Percentiles rank a stretch among this genome's conserved stretches.
Evolutionary conservation across 345 rosid genomes (phyloP).

Genomic region (Kernera saxatilis): DNA sequence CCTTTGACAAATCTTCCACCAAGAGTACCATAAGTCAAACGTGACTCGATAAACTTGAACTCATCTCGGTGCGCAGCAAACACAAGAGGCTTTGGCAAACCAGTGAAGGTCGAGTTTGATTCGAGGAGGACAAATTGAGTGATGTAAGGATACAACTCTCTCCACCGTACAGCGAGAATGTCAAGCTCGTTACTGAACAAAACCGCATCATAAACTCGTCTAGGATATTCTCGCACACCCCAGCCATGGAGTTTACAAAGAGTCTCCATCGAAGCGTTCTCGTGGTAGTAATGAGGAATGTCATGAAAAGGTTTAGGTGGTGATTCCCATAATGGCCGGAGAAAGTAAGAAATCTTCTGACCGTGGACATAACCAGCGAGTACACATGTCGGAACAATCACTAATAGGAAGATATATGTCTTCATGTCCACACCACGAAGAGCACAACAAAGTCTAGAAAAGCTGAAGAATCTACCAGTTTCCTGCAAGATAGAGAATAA

Average conservation of each 20-base stretch:
- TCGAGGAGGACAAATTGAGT: slow-evolving; percentile 79
- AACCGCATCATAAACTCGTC: slow-evolving; percentile 84
- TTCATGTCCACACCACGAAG: slow-evolving; percentile 86
- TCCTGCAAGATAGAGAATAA: slow-evolving; percentile 47
- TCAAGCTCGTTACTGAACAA: slow-evolving; percentile 83
- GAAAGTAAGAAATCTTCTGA: slow-evolving; percentile 77
- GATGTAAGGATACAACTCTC: slow-evolving; percentile 67
- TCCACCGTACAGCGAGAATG: slow-evolving; percentile 69
- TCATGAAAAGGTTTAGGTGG: slow-evolving; percentile 80
- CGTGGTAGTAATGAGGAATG: slow-evolving; percentile 76
- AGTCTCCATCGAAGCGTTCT: slow-evolving; percentile 68
- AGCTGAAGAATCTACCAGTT: slow-evolving; percentile 64
- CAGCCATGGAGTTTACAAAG: slow-evolving; percentile 90
- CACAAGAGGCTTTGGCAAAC: slow-evolving; percentile 55
- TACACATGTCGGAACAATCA: slow-evolving; percentile 63
- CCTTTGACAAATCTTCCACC: slow-evolving; percentile 69
- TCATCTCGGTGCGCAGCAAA: slow-evolving; percentile 54
- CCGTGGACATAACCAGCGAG: slow-evolving; percentile 62
- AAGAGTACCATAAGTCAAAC: slow-evolving; percentile 71
- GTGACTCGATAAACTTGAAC: slow-evolving; percentile 64
- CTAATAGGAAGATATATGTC: slow-evolving; percentile 57
- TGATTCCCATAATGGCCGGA: slow-evolving; percentile 81
- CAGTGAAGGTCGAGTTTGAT: slow-evolving; percentile 80
- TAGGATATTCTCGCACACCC: slow-evolving; percentile 72
- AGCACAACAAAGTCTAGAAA: slow-evolving; percentile 85